phyloP scores from a whole-genome alignment of 768 basidiomycete species.

The Panus rudis region DNA sequence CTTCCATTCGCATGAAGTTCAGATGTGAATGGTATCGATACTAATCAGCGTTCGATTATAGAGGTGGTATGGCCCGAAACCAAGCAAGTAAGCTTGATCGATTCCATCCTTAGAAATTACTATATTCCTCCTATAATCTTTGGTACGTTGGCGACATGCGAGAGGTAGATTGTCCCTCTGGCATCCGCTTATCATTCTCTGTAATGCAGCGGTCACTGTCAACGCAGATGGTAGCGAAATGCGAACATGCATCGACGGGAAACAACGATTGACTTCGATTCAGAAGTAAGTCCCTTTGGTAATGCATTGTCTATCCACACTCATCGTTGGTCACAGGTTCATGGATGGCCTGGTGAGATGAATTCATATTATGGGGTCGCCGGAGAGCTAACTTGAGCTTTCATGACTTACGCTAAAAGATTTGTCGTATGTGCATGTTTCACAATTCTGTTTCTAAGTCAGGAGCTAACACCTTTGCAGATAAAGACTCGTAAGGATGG shows the following conservation, averaged over 20 bases:
- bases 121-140: conserved; percentile 66
- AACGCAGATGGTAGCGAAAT: conserved; percentile 36
- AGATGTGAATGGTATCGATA: background rate
- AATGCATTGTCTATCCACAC: background rate
- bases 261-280: conserved; percentile 64
- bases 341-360: conserved; percentile 46
- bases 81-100: conserved; percentile 57
- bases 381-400: conserved; percentile 3
- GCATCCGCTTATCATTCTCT: background rate
- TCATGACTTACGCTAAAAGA: conserved; percentile 21
- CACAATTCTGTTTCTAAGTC: conserved; percentile 7
- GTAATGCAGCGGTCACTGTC: conserved; percentile 31
- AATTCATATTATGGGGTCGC: background rate
- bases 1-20: too few relatives aligned
- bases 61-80: conserved; percentile 59
- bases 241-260: conserved; percentile 63
- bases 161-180: background rate
- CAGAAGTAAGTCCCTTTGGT: conserved; percentile 33
- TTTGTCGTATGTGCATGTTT: conserved; percentile 31
- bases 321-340: conserved; percentile 37
- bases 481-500: conserved; percentile 33
- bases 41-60: conserved; percentile 16
- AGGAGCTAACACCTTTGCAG: conserved; percentile 16
- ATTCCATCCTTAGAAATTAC: conserved; percentile 57
- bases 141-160: conserved; percentile 28